Percentiles rank a stretch among this genome's conserved stretches.
These are phyloP conservation scores for Flammula alnicola DNA, from an alignment of 1,284 basidiomycete genomes.

Conservation along the genomic window DNA sequence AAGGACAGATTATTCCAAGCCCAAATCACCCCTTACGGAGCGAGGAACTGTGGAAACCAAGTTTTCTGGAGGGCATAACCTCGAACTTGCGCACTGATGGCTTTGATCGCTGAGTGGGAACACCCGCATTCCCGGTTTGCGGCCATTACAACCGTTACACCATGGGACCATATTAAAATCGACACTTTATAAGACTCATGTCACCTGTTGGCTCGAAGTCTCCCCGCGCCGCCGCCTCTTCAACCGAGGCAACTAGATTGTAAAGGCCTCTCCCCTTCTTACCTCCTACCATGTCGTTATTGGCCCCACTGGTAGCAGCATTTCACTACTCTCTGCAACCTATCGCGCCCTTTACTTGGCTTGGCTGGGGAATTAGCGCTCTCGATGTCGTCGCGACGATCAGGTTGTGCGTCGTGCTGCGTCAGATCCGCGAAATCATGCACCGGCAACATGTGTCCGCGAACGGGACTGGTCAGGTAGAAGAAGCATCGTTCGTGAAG, in stretches of 20 bases:
- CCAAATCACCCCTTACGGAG: slow-evolving; percentile 60
- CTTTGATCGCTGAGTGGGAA: slow-evolving; percentile 63
- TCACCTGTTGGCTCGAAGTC: neutral
- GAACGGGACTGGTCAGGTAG: slow-evolving; percentile 40
- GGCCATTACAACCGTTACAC: slow-evolving; percentile 80
- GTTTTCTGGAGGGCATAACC: slow-evolving; percentile 90
- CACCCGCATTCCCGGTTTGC: slow-evolving; percentile 78
- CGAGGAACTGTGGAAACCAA: slow-evolving; percentile 76
- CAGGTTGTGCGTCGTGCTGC: slow-evolving; percentile 67
- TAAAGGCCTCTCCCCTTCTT: slow-evolving; percentile 3
- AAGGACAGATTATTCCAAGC: slow-evolving; percentile 81
- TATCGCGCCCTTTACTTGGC: slow-evolving; percentile 70
- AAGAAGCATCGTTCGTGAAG: slow-evolving; percentile 60
- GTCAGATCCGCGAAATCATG: slow-evolving; percentile 64
- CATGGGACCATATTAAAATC: slow-evolving; percentile 41
- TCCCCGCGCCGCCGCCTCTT: no score
- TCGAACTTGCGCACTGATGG: slow-evolving; percentile 85
- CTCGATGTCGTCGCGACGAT: slow-evolving; percentile 69
- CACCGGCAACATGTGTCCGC: slow-evolving; percentile 46
- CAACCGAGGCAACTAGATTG: no score
- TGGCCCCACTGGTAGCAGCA: slow-evolving; percentile 50
- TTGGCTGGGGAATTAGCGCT: slow-evolving; percentile 59
- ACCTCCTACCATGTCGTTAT: slow-evolving; percentile 26
- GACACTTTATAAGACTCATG: neutral
- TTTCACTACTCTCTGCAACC: slow-evolving; percentile 62